Evolutionary conservation across 495 filamentous ascomycete species (phyloP), one percentile per base, ranked within the genome.

Genomic region (Pyrenula aspistea): DNA sequence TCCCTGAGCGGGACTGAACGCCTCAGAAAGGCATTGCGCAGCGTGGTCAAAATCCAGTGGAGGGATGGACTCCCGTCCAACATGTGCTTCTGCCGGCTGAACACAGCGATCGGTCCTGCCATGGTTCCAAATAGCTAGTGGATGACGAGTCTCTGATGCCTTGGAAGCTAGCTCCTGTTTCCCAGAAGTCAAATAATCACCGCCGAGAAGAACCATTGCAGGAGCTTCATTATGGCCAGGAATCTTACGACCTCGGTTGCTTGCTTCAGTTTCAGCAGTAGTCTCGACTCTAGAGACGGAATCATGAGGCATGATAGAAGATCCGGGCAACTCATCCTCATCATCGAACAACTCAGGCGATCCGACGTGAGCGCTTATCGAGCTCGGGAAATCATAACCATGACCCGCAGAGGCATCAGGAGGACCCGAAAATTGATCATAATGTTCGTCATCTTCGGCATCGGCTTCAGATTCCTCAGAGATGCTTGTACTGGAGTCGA

Each of bases 401-500:
- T 42, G 31, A 42, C 8, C 8, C 15, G 15, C 15, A 42, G 31
- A 42, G 8, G 4, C 8, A 15, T 15, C 31, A 8, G 31, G 15
- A 42, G 31, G 31, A 42, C 8, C 8, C 4, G 31, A 4, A 15
- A 8, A 42, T 42, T 12, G 53, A 12, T 2, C 2, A 2, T 4
- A 12, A 54, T 23, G 49, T 15, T 60, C 56, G n/a, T 53, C 47
- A 25, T 57, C 55, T 25, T 59, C 53, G 10, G 54, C 53, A 42
- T 55, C 56, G 24, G 31, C 53, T 23, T 66, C 55, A 22, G 20
- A 54, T n/a, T 57, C 53, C 15, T 49, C 47, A 4, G 53, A 55
- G 2, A 56, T 56, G 25, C 56, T 53, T 1, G 48, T 42, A 2
- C 54, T 47, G 4, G 57, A 57, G 3, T 54, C 61, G 48, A 53